A percentile compares a stretch with the other conserved stretches of the same genome.
phyloP scores from a whole-genome alignment of 192 early-diverging fungal species.

The Coemansia sp. region DNA sequence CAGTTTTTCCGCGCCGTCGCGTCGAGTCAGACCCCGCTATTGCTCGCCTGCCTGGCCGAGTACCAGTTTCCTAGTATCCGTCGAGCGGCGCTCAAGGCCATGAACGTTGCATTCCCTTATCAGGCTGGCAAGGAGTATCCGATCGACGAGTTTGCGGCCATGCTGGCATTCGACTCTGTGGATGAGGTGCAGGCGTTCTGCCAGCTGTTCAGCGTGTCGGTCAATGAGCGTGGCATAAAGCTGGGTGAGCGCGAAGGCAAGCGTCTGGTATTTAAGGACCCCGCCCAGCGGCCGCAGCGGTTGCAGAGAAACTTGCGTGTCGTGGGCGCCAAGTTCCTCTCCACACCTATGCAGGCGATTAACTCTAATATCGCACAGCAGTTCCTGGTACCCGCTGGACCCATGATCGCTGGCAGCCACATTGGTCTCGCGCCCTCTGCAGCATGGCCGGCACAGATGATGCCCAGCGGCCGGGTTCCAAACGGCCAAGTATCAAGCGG shows the following conservation, averaged over 20 bases:
- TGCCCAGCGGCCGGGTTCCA: neutral
- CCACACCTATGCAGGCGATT: conserved; percentile 42
- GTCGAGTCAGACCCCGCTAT: conserved; percentile 63
- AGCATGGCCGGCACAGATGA: neutral
- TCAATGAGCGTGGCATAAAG: conserved; percentile 29
- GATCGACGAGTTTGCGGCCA: conserved; percentile 54
- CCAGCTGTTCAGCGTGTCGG: conserved; percentile 25
- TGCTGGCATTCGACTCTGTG: conserved; percentile 66
- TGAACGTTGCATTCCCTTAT: conserved; percentile 68
- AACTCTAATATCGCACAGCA: conserved; percentile 26
- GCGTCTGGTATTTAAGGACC: conserved; percentile 35
- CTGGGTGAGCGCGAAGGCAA: conserved; percentile 44
- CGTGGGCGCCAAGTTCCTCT: conserved; percentile 44
- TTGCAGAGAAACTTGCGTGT: conserved; percentile 31
- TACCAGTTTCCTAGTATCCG: conserved; percentile 76
- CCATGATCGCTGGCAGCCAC: conserved; percentile 6
- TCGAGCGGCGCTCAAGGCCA: conserved; percentile 70
- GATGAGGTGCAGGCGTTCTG: conserved; percentile 57
- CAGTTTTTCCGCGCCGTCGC: conserved; percentile 75
- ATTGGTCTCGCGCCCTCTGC: conserved; percentile 1
- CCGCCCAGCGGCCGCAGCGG: conserved; percentile 29
- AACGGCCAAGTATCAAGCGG: neutral
- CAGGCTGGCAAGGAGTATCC: conserved; percentile 56
- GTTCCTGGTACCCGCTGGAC: conserved; percentile 13
- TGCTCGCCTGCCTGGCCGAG: conserved; percentile 82